Base-by-base conservation (phyloP, 345 rosid genomes). In the Pugionium dolabratum region DNA sequence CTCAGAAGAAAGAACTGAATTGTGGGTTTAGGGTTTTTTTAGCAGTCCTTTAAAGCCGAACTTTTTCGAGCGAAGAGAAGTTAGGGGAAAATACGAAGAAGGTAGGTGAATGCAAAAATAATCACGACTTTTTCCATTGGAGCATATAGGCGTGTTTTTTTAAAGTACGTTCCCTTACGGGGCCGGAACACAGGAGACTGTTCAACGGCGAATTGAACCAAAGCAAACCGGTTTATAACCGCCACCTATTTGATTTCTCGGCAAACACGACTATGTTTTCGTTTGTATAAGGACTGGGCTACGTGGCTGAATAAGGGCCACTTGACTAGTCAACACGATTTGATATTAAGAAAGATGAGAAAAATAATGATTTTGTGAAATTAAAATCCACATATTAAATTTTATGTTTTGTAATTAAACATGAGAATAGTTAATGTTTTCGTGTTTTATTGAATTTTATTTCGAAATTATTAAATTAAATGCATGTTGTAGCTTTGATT, bases 1-100 rank as follows among this genome's bases (percentile, higher is more conserved):
- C 32, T 39, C 1, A 6, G 1, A 18, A 32, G 35, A 29, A 4
- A 2, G 53, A 48, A 57, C 0, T 41, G 65, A 4, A 10, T 35
- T 42, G 34, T 26, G 68, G 77, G 57, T 66, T 59, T 66, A 66
- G 77, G 72, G 63, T 73, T 66, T 73, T 39, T 47, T 30, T 47
- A 18, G 18, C 8, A 63, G 32, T 2, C 9, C 64, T 40, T 48
- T 31, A 63, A 63, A 62, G 63, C 8, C 9, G 27, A 36, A 34
- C 4, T 9, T 47, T 48, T 6, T 8, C 1, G 43, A 51, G 46
- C 48, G 37, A 6, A 1, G 7, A 1, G 7, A 53, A 35, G 62
- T 50, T 40, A 5, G 32, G 69, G 11, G 75, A 49, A 71, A 9
- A 55, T 33, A 59, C 76, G 65, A 28, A 64, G 76, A 64, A 72